Evolutionary conservation across 345 rosid species (phyloP), one percentile per base, ranked within the genome.

Genomic region (Anacardium occidentale): DNA sequence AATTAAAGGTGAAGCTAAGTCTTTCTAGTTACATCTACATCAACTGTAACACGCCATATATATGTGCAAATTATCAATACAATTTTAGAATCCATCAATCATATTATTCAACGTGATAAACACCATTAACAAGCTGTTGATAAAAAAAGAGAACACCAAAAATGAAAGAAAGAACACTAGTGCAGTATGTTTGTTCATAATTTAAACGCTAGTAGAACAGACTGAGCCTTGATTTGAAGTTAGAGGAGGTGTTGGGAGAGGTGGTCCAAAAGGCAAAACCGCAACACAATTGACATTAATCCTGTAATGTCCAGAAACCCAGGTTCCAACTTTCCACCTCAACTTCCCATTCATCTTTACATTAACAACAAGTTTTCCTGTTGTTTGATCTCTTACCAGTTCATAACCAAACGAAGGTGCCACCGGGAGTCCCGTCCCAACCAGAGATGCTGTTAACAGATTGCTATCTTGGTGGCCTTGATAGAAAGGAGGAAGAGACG

Each of bases 301-400:
- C 66, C 80, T 80, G 73, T 90, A 88, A 3, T 83, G 68, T 2
- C 94, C 88, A 0, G 98, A 94, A 70, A 94, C 97, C 93, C 97
- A 91, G 56, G 89, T 85, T 26, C 98, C 95, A 2, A 90, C 86
- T 75, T 89, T 90, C 97, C 98, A 94, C 56, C 95, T 69, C 18
- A 91, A 77, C 80, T 84, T 82, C 18, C 96, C 98, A 18, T 83
- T 83, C 68, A 83, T 77, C 85, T 85, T 94, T 55, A 91, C 24
- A 65, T 68, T 87, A 15, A 90, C 61, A 42, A 76, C 78, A 10
- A 91, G 62, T 64, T 77, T 90, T 37, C 98, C 98, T 0, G 73
- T 77, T 0, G 62, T 73, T 78, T 84, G 84, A 71, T 91, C 97
- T 22, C 87, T 88, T 21, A 74, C 80, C 20, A 89, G 88, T 74